Evolutionary conservation across 2,329 filamentous ascomycete species (phyloP), one percentile per base, ranked within the genome.

Genomic region (Malbranchea cinnamomea): DNA sequence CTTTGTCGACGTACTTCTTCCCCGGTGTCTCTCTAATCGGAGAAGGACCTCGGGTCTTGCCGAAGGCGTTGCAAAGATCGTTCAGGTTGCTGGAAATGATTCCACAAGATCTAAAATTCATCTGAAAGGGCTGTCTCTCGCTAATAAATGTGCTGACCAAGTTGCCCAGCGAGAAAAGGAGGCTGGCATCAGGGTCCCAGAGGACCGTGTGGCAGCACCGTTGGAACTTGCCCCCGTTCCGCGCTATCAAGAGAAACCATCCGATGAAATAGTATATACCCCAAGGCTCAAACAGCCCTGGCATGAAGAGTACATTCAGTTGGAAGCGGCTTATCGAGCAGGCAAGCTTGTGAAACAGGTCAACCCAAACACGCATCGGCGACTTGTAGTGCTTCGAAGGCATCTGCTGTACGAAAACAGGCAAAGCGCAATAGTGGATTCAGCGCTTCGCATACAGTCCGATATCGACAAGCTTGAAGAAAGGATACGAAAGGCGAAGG

Each of bases 1-100:
- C n/a, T n/a, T n/a, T 33, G 71, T 71, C 39, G 44, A 53, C 5
- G 37, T 50, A 1, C 41, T 81, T 1, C 35, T 93, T 5, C 78
- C 85, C 0, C 68, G 67, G 30, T 56, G 59, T 2, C 46, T 78
- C 2, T 51, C 59, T 19, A 51, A 59, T 1, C 67, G 76, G n/a
- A 63, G 54, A 23, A 74, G 72, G 26, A 49, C 62, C 13, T 62
- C 68, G 4, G 48, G 79, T 4, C 62, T 28, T 77, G 30, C 60
- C 67, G 2, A 74, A 83, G 40, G 52, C n/a, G 68, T 67, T 31
- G 64, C 48, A 23, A 44, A 53, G 4, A 40, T 33, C 6, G 27
- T 40, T 9, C 42, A 47, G 32, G 39, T 56, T 14, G 43, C 46
- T 14, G 40, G 41, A 10, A 47, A 52, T 27, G n/a, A n/a, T n/a